Conservation (phyloP, 1,139 yeast species). For the Pneumocystis jirovecii region DNA sequence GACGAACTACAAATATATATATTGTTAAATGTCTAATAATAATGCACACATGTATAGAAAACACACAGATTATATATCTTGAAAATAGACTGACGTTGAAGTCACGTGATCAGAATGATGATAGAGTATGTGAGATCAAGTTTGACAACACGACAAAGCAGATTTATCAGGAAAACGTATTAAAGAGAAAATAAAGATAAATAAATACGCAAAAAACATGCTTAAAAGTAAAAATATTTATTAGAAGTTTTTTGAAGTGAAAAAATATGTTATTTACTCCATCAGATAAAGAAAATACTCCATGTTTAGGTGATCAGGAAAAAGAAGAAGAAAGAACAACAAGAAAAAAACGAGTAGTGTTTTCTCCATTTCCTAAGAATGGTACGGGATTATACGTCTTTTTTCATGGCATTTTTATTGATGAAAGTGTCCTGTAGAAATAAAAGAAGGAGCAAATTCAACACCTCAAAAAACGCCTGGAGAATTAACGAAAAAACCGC, state of each 20-base stretch:
- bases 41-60: no score
- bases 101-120: no score
- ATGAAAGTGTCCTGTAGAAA: not conserved
- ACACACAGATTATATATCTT: no score
- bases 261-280: not conserved
- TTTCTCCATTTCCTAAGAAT: slow-evolving; percentile 5
- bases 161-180: not conserved
- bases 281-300: not conserved
- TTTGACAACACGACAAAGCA: not conserved
- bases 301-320: not conserved
- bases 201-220: not conserved
- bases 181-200: not conserved
- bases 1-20: no score
- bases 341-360: slow-evolving; percentile 5
- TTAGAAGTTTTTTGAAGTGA: not conserved
- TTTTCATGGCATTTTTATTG: not conserved
- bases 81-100: no score
- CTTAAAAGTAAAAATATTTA: not conserved
- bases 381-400: not conserved
- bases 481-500: not conserved
- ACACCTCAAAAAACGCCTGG: not conserved
- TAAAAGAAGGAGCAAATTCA: not conserved
- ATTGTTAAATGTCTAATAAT: no score
- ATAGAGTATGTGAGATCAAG: no score
- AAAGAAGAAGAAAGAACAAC: not conserved